Conservation (phyloP, 2,329 filamentous ascomycete genomes). For the Cercospora canescens region DNA sequence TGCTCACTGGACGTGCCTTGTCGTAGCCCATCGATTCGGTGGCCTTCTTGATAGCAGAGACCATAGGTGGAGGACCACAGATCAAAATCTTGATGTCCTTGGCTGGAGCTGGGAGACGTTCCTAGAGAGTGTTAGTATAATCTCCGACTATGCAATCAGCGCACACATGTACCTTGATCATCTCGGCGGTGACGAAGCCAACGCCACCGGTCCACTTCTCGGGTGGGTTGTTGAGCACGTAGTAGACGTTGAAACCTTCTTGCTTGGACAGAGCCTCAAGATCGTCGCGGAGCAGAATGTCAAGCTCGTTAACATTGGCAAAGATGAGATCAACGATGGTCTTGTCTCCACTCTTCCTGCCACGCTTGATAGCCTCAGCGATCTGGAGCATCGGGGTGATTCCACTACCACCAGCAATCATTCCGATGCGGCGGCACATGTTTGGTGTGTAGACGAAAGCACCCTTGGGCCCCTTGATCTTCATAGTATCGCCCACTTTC, state of each 20-base stretch:
- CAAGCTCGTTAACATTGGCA: conserved; percentile 89
- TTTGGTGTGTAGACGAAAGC: conserved; percentile 97
- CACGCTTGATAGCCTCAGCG: conserved; percentile 72
- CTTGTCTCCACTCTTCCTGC: conserved; percentile 57
- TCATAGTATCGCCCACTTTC: conserved; percentile 81
- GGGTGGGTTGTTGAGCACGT: conserved; percentile 94
- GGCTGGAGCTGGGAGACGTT: conserved; percentile 78
- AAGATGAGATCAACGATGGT: conserved; percentile 95
- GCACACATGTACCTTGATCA: conserved; percentile 68
- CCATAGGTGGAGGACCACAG: conserved; percentile 95
- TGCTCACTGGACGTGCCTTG: conserved; percentile 93
- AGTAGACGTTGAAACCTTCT: conserved; percentile 87
- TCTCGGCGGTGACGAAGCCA: conserved; percentile 91
- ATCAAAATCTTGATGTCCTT: conserved; percentile 89
- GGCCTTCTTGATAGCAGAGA: conserved; percentile 95
- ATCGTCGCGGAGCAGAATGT: conserved; percentile 92
- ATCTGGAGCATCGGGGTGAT: conserved; percentile 99
- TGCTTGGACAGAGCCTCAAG: conserved; percentile 75
- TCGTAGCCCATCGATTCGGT: conserved; percentile 85
- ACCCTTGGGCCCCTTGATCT: conserved; percentile 91
- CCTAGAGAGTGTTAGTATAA: conserved; percentile 45
- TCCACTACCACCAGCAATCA: conserved; percentile 96
- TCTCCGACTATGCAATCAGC: conserved; percentile 26
- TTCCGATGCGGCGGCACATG: conserved; percentile 94
- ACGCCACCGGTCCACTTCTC: conserved; percentile 89